Base-by-base conservation (phyloP, 345 rosid genomes). In the Stellera chamaejasme region DNA sequence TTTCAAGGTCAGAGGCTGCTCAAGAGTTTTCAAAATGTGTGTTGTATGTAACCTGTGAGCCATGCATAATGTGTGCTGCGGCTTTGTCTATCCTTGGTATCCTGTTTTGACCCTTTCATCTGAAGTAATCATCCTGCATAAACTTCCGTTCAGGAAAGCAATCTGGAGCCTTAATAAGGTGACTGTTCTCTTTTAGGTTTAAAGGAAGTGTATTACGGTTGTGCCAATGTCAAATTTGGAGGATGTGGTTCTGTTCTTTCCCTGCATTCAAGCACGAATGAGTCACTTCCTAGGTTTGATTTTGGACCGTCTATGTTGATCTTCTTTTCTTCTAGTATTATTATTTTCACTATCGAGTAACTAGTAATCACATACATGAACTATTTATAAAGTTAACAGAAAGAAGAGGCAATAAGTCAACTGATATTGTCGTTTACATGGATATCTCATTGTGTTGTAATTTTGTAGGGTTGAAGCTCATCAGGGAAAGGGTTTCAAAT, bases 51-150 rank as follows among this genome's bases (percentile, higher is more conserved):
- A 82, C 99, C 63, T 86, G 91, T 69, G 99, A 88, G 78, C 96
- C 88, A 12, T 89, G 96, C 70, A 89, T 86, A 51, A 88, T 92
- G 97, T 93, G 96, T 69, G 96, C 96, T 64, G 78, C 91, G 1
- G 94, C 96, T 48, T 72, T 84, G 69, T 82, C 92, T 3, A 77
- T 84, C 66, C 75, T 89, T 45, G 87, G 92, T 87, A 81, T 60
- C 15, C 42, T 28, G 14, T 52, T 27, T 15, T 49, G n/a, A 14
- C 44, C 4, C n/a, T 58, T 14, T 1, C 50, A 28, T n/a, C 15
- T 50, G 14, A 13, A 50, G n/a, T 51, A 46, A 11, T 3, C 39
- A n/a, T 13, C 45, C 26, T 3, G 32, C 27, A 23, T 27, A 16
- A 32, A 4, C 8, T 32, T 32, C 39, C 5, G 39, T n/a, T 43